phyloP scores from a whole-genome alignment of 169 alveolate genomes.

The Cryptosporidium meleagridis region DNA sequence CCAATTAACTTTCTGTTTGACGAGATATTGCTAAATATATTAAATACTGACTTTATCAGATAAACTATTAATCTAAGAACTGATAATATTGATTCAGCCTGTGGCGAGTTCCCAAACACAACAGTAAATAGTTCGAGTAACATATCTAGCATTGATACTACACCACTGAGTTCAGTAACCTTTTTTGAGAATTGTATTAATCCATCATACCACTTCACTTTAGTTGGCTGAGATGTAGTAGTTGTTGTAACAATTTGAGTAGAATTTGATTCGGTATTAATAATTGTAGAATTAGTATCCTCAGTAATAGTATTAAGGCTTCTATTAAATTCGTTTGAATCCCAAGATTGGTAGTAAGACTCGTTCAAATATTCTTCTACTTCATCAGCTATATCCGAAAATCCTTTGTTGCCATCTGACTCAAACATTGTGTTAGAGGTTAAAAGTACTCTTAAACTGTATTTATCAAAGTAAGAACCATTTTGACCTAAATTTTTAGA shows the following conservation, averaged over 20 bases:
- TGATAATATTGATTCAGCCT: slow-evolving; percentile 43
- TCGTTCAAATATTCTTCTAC: slow-evolving; percentile 18
- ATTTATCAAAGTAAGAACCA: background rate
- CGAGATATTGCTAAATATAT: slow-evolving; percentile 8
- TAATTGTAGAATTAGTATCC: background rate
- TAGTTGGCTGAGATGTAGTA: background rate
- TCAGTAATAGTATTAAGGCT: background rate
- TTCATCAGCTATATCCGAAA: slow-evolving; percentile 5
- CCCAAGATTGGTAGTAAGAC: slow-evolving; percentile 29
- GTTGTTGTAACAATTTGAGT: background rate
- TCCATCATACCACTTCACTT: slow-evolving; percentile 73
- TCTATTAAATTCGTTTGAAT: background rate
- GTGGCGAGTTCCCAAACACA: slow-evolving; percentile 22
- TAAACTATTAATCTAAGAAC: slow-evolving; percentile 46
- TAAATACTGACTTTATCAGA: slow-evolving; percentile 44
- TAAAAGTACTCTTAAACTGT: background rate
- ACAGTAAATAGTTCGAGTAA: slow-evolving; percentile 27
- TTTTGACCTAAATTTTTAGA: background rate
- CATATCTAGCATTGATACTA: slow-evolving; percentile 62
- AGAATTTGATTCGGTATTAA: background rate
- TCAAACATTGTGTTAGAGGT: background rate
- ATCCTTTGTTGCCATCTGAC: background rate
- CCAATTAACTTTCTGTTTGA: slow-evolving; percentile 41
- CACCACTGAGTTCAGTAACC: slow-evolving; percentile 37
- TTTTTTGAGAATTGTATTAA: slow-evolving; percentile 38